Base-by-base conservation (phyloP, 2,329 filamentous ascomycete species). In the Sarocladium brachiariae region DNA sequence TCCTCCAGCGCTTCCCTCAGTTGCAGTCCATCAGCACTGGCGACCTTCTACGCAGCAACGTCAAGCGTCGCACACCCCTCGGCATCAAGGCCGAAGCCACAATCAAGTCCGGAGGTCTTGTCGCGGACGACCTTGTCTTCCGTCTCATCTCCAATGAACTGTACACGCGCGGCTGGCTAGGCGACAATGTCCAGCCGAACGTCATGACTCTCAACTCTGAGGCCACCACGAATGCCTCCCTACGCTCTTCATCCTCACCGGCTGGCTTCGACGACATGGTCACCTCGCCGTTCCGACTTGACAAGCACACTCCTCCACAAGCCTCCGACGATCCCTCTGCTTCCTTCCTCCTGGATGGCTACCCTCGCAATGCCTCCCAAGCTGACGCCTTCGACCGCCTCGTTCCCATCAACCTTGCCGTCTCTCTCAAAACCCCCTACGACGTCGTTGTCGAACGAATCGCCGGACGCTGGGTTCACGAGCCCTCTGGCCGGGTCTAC, bases 331-430 rank as follows among this genome's bases (percentile, higher is more conserved):
- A 86, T 55, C 87, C 90, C 0, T 73, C 81, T 1, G 89, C 90
- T 8, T 96, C 90, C 1, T 97, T 96, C 67, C 87, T 99, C 56
- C 85, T 99, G 50, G 93, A 99, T 65, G 93, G 93, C 14, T 99
- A 97, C 68, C 93, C 93, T 2, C 86, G 93, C 57, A 99, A 89
- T 6, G 86, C 87, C 1, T 64, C 73, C 2, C 93, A 99, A 69
- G 93, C 91, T 24, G 67, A 71, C 37, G 84, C 84, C 52, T 78
- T 97, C 45, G 90, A 95, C 64, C 71, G 74, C 41, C 76, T 96
- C 30, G 80, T 97, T 27, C 90, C 92, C n/a, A 91, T 99, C 65
- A 99, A 99, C 69, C 80, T 96, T 54, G 93, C 90, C 46, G 85
- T 96, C 53, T 89, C 87, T 51, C 76, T 97, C 58, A 79, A 86